phyloP scores from a whole-genome alignment of 2,329 filamentous ascomycete genomes.

The Ascochyta viciae-villosae region DNA sequence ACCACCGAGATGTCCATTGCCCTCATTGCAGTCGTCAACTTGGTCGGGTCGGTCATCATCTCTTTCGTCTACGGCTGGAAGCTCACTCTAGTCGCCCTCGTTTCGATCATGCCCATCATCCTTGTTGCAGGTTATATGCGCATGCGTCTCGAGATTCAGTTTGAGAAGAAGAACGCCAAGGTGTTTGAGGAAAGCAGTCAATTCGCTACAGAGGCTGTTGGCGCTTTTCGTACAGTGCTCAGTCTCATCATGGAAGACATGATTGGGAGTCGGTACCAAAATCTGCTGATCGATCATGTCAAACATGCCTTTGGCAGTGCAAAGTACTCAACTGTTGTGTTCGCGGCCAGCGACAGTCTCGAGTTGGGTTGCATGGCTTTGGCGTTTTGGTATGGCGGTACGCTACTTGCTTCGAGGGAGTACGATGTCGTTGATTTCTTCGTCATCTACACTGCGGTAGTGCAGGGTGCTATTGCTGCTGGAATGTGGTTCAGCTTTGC shows the following conservation, averaged over 20 bases:
- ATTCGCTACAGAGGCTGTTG: constrained; percentile 76
- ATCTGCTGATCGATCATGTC: constrained; percentile 66
- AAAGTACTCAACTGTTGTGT: constrained; percentile 68
- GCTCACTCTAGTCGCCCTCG: constrained; percentile 70
- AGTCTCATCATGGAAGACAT: constrained; percentile 73
- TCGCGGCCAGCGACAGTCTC: constrained; percentile 73
- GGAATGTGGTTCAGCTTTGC: constrained; percentile 55
- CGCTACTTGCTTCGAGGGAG: constrained; percentile 53
- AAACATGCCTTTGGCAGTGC: constrained; percentile 66
- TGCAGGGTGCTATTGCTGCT: constrained; percentile 52
- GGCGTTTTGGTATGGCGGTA: constrained; percentile 61
- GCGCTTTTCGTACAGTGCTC: constrained; percentile 75
- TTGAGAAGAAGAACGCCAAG: constrained; percentile 71
- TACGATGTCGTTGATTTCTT: constrained; percentile 59
- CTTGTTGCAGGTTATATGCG: constrained; percentile 59
- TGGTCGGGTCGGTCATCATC: constrained; percentile 70
- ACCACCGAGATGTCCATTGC: constrained; percentile 66
- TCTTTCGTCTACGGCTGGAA: constrained; percentile 80
- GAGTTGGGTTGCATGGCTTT: constrained; percentile 69
- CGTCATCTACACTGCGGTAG: constrained; percentile 60
- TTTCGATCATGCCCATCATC: constrained; percentile 63
- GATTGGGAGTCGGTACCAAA: constrained; percentile 68
- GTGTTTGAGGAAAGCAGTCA: constrained; percentile 76
- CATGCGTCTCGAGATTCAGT: constrained; percentile 67
- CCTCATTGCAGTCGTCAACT: constrained; percentile 69